Base-by-base conservation (phyloP, 2,329 filamentous ascomycete genomes). In the Penicillium sp. region DNA sequence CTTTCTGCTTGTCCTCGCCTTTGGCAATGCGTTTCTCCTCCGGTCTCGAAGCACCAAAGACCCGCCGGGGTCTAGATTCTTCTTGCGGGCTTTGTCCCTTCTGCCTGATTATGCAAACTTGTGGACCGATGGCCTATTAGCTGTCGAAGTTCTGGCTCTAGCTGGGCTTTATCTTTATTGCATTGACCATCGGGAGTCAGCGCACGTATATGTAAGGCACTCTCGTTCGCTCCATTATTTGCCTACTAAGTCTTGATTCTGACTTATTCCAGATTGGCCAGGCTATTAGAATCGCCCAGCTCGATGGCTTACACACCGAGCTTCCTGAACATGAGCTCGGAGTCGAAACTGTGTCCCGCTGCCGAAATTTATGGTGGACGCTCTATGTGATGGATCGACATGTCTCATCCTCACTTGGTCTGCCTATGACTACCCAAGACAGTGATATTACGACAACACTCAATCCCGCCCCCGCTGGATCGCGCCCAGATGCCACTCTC, bases 101-200 rank as follows among this genome's bases (percentile, higher is more conserved):
- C 68, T 77, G 59, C 74, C 74, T 1, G 71, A 74, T 5, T 63
- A 67, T n/a, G 62, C 62, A 1, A 63, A 61, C 1, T 41, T 75
- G 1, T 75, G 72, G 67, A 72, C 72, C 45, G 68, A 75, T 45
- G 72, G 71, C 5, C 45, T 77, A 14, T 36, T 75, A 44, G 72
- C 68, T 2, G 72, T 74, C 34, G 72, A 76, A 44, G 67, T 73
- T 4, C 45, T 75, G n/a, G 71, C 73, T 4, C 55, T 75, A 53
- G 66, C 63, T 11, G 73, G 67, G 0, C 43, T 77, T 14, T 76
- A 75, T 50, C 53, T 76, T 2, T 76, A 72, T 32, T 71, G 70
- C 2, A 73, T 74, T 14, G 71, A 75, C 40, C 62, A 73, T 22
- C 66, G 74, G 39, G 74, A 76, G 31, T 68, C 66, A 4, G 72